Conservation (phyloP, 1,284 basidiomycete species). For the Wallemia ichthyophaga region DNA sequence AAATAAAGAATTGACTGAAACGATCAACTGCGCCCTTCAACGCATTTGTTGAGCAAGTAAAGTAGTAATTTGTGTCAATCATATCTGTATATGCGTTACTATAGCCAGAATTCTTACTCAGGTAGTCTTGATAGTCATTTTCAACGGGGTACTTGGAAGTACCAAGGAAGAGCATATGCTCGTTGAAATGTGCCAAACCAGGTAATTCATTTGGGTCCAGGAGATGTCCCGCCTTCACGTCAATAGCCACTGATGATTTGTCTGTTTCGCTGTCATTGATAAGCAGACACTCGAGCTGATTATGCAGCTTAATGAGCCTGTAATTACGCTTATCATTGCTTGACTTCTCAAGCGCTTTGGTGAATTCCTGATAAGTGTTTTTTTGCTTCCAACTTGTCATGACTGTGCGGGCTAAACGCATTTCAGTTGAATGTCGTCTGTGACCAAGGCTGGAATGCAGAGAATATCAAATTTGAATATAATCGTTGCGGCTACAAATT, state of each 20-base stretch:
- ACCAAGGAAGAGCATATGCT: constrained; percentile 88
- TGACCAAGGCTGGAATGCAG: not conserved
- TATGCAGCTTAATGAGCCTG: constrained; percentile 49
- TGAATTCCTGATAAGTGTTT: constrained; percentile 16
- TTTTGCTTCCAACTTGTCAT: not conserved
- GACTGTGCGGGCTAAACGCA: not conserved
- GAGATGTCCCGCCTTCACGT: constrained; percentile 82
- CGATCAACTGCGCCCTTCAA: constrained; percentile 59
- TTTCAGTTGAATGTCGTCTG: not conserved
- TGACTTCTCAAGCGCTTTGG: constrained; percentile 38
- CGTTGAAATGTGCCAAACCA: constrained; percentile 71
- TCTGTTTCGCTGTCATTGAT: constrained; percentile 68
- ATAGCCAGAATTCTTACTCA: constrained; percentile 63
- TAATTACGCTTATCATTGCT: constrained; percentile 47
- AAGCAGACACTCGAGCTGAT: constrained; percentile 60
- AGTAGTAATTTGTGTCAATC: constrained; percentile 79
- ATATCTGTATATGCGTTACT: constrained; percentile 89
- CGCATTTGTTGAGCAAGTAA: constrained; percentile 63
- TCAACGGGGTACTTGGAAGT: constrained; percentile 43
- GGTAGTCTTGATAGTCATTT: constrained; percentile 74
- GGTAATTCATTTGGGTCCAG: constrained; percentile 76
- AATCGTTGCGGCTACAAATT: constrained; percentile 66
- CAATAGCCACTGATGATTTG: constrained; percentile 79
- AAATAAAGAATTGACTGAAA: constrained; percentile 81
- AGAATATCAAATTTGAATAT: constrained; percentile 27